These are phyloP conservation scores for Ustilago shanxiensis DNA, from an alignment of 1,284 basidiomycete species.

Conservation along the genomic window DNA sequence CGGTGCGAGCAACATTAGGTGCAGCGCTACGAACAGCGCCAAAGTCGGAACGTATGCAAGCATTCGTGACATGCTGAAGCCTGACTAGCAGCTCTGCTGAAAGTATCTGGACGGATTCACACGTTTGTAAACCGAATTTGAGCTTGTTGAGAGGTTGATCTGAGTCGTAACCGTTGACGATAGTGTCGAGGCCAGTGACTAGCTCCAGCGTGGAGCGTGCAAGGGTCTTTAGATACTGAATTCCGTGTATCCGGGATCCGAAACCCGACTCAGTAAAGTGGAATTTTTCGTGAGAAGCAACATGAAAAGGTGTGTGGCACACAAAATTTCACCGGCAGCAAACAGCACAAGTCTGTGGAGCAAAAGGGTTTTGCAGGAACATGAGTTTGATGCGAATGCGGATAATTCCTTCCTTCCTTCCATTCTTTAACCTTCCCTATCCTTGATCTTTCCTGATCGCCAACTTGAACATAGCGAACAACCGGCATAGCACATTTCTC, in stretches of 20 bases:
- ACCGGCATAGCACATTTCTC: background rate
- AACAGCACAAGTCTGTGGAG: background rate
- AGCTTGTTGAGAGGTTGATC: background rate
- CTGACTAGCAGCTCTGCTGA: background rate
- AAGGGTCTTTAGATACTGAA: constrained; percentile 5
- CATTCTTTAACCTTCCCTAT: background rate
- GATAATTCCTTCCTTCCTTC: background rate
- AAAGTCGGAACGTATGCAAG: background rate
- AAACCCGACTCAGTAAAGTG: constrained; percentile 10
- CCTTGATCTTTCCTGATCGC: background rate
- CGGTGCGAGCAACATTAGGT: constrained; percentile 18
- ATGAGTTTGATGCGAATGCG: background rate
- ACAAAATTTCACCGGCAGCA: constrained; percentile 25
- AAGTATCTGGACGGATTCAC: background rate
- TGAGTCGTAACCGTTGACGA: background rate
- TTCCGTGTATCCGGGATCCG: constrained; percentile 18
- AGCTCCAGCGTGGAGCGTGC: constrained; percentile 11
- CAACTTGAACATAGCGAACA: background rate
- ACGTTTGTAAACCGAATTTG: background rate
- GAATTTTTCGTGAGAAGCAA: constrained; percentile 23
- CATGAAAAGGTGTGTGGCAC: constrained; percentile 3
- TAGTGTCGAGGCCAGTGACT: background rate
- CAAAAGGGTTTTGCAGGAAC: background rate
- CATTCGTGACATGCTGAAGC: constrained; percentile 6
- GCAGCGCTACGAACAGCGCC: constrained; percentile 18